Base-by-base conservation (phyloP, 352 stramenopile genomes). In the Pythium monospermum region DNA sequence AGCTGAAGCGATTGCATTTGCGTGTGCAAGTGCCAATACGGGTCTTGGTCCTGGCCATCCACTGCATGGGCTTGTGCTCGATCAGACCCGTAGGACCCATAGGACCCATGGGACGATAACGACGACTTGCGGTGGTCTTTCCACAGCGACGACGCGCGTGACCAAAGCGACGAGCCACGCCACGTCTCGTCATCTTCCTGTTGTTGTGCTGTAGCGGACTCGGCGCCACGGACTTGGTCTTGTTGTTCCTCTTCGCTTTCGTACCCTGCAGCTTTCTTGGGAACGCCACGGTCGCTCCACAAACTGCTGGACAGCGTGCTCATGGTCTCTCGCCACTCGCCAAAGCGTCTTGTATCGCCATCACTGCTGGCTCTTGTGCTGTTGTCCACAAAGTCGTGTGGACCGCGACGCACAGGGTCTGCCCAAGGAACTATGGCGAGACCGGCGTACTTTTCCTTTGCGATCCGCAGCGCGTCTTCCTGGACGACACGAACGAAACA, bases 1-100 rank as follows among this genome's bases (percentile, higher is more conserved):
- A 58, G 43, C 41, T 58, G 50, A 15, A 58, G 41, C 50, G 50
- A 50, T 41, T 58, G 36, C 40, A 58, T 58, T 32, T 50, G 50
- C 41, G 50, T 33, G 32, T 58, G 51, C 8, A 58, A 19, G 22
- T 58, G 39, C 16, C 30, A 35, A 35, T 35, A 35, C 30, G 7
- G 13, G 7, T 35, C 30, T 8, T 35, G 7, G 8, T 35, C 30
- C 30, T 13, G 30, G n/a, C n/a, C n/a, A n/a, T n/a, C n/a, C n/a
- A n/a, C n/a, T n/a, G n/a, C n/a, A n/a, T n/a, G n/a, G n/a, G n/a
- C n/a, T n/a, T n/a, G n/a, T n/a, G n/a, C n/a, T n/a, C n/a, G n/a
- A n/a, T n/a, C n/a, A n/a, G n/a, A n/a, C n/a, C n/a, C n/a, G n/a
- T n/a, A n/a, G n/a, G n/a, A n/a, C n/a, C n/a, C n/a, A n/a, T n/a